Evolutionary conservation across 495 filamentous ascomycete genomes (phyloP).

Genomic region (Annulohypoxylon moriforme): DNA sequence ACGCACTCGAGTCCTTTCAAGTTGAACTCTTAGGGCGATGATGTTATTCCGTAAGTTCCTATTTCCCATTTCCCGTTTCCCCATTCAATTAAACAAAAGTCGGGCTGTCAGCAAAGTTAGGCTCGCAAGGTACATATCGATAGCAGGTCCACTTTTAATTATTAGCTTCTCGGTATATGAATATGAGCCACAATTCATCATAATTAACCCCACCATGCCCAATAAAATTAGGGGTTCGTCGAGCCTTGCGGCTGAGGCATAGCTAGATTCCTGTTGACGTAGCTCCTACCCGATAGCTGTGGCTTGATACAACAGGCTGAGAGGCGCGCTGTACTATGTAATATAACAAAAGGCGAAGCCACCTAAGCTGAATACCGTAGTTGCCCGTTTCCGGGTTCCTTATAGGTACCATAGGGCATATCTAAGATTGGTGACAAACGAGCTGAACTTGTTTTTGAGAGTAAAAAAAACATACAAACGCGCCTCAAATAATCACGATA

Average conservation of each 20-base stretch:
- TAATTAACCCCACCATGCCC: neutral
- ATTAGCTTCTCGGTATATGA: neutral
- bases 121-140: constrained; percentile 25
- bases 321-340: no score
- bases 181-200: constrained; percentile 22
- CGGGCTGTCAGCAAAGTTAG: constrained; percentile 18
- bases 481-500: no score
- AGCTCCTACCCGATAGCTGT: no score
- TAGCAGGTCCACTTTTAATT: neutral
- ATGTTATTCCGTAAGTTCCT: constrained; percentile 15
- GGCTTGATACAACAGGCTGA: no score
- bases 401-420: no score
- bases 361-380: no score
- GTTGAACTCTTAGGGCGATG: neutral
- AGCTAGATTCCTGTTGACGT: neutral
- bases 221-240: neutral
- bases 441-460: no score
- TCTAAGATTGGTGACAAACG: no score
- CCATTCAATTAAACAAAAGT: constrained; percentile 31
- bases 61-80: neutral
- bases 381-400: no score
- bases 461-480: no score
- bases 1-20: neutral
- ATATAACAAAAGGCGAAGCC: no score
- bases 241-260: no score